phyloP scores from a whole-genome alignment of 306 rosid species.

The Corylus americana region DNA sequence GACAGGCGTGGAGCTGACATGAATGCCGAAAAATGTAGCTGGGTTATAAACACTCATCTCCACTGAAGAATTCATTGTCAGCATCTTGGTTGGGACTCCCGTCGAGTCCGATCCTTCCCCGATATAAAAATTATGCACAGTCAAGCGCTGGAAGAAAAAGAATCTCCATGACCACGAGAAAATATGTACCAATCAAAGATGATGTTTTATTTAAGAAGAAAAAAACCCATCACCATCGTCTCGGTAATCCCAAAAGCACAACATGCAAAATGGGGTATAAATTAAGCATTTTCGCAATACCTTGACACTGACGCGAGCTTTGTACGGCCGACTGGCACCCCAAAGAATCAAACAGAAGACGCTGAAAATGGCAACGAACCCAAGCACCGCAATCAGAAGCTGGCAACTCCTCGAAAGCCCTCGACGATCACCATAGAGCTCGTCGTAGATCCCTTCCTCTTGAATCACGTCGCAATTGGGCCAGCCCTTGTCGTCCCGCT shows the following conservation, averaged over 20 bases:
- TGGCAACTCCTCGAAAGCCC: conserved; percentile 58
- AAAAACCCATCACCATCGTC: too few relatives aligned
- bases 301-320: conserved; percentile 56
- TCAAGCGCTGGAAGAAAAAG: conserved; percentile 56
- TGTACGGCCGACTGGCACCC: conserved; percentile 67
- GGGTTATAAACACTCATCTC: conserved; percentile 71
- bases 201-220: not conserved
- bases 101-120: conserved; percentile 84
- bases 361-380: conserved; percentile 48
- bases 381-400: conserved; percentile 51
- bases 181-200: not conserved
- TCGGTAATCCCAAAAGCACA: too few relatives aligned
- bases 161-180: conserved; percentile 10
- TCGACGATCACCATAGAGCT: conserved; percentile 15
- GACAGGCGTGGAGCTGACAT: conserved; percentile 59
- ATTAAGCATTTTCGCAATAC: conserved; percentile 27
- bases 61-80: conserved; percentile 72
- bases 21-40: conserved; percentile 81
- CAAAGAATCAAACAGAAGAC: conserved; percentile 70
- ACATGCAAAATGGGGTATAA: too few relatives aligned
- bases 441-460: conserved; percentile 65
- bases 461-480: conserved; percentile 63
- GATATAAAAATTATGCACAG: conserved; percentile 65
- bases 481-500: conserved; percentile 58
- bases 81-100: conserved; percentile 87